Conservation (phyloP, 2,329 filamentous ascomycete species). For the Trichophaea hybrida region DNA sequence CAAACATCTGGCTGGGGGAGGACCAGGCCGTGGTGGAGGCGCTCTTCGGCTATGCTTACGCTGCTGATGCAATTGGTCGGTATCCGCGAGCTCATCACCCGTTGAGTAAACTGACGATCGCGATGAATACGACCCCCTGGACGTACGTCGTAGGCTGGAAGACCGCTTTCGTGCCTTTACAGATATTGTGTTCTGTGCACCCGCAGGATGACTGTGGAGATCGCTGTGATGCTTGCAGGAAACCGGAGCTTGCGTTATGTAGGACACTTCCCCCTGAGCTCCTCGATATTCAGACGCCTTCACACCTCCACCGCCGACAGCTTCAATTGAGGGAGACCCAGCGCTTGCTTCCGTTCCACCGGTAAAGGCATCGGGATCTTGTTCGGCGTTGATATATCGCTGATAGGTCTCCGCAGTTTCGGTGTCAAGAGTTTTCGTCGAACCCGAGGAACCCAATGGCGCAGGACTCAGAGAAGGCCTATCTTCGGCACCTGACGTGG, state of each 20-base stretch:
- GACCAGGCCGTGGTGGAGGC: conserved; percentile 21
- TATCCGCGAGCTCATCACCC: background rate
- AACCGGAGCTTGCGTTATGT: background rate
- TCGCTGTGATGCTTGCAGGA: background rate
- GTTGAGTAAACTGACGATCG: conserved; percentile 1
- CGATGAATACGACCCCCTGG: background rate
- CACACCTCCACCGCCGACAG: background rate
- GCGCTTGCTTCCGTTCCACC: background rate
- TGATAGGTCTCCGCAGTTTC: conserved; percentile 15
- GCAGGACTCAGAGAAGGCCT: conserved; percentile 5
- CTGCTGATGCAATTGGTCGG: conserved; percentile 5
- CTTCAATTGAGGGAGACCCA: background rate
- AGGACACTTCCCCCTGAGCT: background rate
- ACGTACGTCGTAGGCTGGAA: conserved; percentile 4
- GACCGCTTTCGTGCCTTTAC: conserved; percentile 3
- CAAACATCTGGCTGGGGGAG: conserved; percentile 24
- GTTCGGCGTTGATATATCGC: conserved; percentile 9
- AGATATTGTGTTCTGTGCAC: background rate
- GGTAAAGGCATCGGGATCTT: background rate
- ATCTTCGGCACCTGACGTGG: background rate
- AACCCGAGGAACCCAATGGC: conserved; percentile 12
- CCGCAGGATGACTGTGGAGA: background rate
- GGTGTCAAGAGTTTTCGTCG: conserved; percentile 11
- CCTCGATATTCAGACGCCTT: background rate
- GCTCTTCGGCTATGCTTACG: conserved; percentile 13